Evolutionary conservation across 2,329 filamentous ascomycete species (phyloP).

Genomic region (Neocucurbitaria cava): DNA sequence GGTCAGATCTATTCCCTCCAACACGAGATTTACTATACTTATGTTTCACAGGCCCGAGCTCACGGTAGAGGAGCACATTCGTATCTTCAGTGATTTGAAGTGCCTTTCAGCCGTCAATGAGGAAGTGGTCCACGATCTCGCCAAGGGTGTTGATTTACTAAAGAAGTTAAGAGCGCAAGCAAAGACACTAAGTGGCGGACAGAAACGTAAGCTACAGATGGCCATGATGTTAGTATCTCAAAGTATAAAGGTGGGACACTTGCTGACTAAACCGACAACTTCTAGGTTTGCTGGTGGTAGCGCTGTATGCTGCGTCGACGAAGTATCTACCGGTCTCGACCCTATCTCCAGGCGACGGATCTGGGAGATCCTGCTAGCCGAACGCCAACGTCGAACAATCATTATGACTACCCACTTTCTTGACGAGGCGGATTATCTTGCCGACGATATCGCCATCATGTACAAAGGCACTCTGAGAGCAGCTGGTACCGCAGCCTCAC

Average conservation of each 20-base stretch:
- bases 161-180: constrained; percentile 73
- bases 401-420: constrained; percentile 90
- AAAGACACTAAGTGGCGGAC: constrained; percentile 82
- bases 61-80: constrained; percentile 38
- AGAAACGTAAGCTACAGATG: constrained; percentile 88
- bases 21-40: constrained; percentile 41
- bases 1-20: constrained; percentile 3
- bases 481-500: constrained; percentile 78
- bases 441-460: constrained; percentile 84
- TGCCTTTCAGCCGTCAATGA: constrained; percentile 42
- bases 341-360: constrained; percentile 84
- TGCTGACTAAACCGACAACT: neutral
- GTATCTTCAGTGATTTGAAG: constrained; percentile 38
- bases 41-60: constrained; percentile 24
- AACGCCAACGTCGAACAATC: constrained; percentile 79
- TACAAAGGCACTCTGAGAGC: constrained; percentile 82
- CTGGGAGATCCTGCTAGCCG: constrained; percentile 87
- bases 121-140: constrained; percentile 56
- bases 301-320: constrained; percentile 84
- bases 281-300: constrained; percentile 87
- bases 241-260: neutral
- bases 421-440: constrained; percentile 86
- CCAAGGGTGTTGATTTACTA: constrained; percentile 71
- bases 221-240: constrained; percentile 62
- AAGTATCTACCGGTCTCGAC: constrained; percentile 85